Evolutionary conservation across 2,329 filamentous ascomycete genomes (phyloP), one percentile per base, ranked within the genome.

Genomic region (Trichophyton rubrum): DNA sequence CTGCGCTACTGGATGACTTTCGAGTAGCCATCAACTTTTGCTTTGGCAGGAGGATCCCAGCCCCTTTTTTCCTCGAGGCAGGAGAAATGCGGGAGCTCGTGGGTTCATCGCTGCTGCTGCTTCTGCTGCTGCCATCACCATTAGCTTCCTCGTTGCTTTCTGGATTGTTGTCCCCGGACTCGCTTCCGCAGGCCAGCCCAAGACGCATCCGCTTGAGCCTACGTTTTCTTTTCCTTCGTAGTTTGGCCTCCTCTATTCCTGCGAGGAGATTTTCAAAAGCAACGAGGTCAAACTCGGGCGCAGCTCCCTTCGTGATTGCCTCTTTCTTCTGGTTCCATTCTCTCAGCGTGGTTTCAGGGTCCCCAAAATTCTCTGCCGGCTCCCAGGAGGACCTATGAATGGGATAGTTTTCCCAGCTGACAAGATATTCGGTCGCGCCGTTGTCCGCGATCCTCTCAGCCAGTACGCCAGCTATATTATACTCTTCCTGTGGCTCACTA

Each of bases 401-500:
- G 1, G 77, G 74, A 66, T 85, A 90, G 1, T 75, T 79, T 27
- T 76, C 74, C 87, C 86, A 90, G 62, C 82, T 79, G 22, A 88
- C 79, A 1, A 90, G 77, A 67, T 83, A 89, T 24, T 67, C 70
- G 15, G 68, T 67, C 3, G 71, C 72, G 9, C 69, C 69, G 3
- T 73, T 64, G 3, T 68, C 59, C 7, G 70, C 62, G 1, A 13
- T 56, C 22, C 65, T 72, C 66, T 85, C 78, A 0, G 76, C 75
- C 17, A 83, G 69, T 38, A 87, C 77, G 15, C 72, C 71, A 49
- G 85, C 80, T 5, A 86, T 79, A 2, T 75, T 72, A 67, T 80
- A 85, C 62, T 82, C 79, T 13, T 75, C 71, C 27, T 78, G 73
- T 2, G 72, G 67, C 11, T 78, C 74, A 64, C 73, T 76, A 13